A percentile compares a stretch with the other conserved stretches of the same genome.
Conservation (phyloP, 2,329 filamentous ascomycete species). For the Cryphonectria carpinicola region DNA sequence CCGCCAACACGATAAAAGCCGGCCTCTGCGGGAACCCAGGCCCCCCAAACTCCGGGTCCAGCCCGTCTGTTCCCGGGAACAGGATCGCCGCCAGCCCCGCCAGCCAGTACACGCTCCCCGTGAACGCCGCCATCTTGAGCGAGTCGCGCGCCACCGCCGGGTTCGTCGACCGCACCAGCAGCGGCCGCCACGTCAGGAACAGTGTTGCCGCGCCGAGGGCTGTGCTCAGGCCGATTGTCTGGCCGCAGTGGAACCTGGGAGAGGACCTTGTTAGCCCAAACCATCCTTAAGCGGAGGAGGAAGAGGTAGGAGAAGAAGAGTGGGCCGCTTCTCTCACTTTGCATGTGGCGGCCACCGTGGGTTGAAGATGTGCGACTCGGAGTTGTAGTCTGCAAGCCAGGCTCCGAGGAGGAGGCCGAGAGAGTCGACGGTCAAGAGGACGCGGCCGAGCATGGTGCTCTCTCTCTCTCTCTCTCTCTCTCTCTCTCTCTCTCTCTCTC, state of each 20-base stretch:
- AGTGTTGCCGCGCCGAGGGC: conserved; percentile 44
- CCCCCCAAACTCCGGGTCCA: conserved; percentile 49
- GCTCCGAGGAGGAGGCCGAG: conserved; percentile 44
- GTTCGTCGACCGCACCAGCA: conserved; percentile 28
- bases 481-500: not conserved
- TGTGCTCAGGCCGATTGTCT: conserved; percentile 47
- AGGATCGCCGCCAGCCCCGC: conserved; percentile 43
- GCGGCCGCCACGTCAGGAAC: conserved; percentile 44
- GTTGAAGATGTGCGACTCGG: conserved; percentile 47
- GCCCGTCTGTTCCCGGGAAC: conserved; percentile 44
- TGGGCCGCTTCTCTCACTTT: conserved; percentile 39
- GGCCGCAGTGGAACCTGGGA: conserved; percentile 46
- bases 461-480: conserved; percentile 5
- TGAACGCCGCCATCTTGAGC: conserved; percentile 40
- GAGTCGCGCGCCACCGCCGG: conserved; percentile 37
- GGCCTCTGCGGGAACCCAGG: conserved; percentile 46
- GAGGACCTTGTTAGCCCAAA: not conserved
- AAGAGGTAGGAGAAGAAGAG: not conserved
- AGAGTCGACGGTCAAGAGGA: conserved; percentile 46
- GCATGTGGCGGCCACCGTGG: conserved; percentile 51
- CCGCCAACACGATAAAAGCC: conserved; percentile 37
- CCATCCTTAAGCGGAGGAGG: not conserved
- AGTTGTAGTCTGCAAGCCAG: conserved; percentile 44
- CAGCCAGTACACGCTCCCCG: conserved; percentile 47
- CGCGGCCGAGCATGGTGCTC: conserved; percentile 41